Conservation (phyloP, 768 basidiomycete genomes). For the Panaeolus papilionaceus region DNA sequence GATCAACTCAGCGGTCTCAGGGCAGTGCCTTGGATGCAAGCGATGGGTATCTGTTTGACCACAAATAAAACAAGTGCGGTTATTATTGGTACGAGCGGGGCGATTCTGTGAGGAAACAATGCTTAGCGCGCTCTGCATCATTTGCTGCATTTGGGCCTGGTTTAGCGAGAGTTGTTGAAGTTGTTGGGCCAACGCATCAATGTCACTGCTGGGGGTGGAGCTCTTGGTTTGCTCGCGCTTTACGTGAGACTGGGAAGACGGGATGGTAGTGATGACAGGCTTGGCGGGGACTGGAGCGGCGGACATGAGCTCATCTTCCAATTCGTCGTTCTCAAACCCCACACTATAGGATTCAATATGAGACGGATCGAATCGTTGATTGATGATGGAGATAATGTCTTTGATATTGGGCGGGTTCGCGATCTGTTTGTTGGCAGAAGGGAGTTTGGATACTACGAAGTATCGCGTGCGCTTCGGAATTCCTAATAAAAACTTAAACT, state of each 20-base stretch:
- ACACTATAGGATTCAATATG: conserved; percentile 10
- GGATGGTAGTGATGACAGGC: background rate
- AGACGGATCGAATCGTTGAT: conserved; percentile 9
- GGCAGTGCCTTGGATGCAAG: no score
- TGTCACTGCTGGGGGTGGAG: background rate
- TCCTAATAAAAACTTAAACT: background rate
- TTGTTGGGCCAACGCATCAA: conserved; percentile 17
- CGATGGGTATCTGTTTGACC: no score
- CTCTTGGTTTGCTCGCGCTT: no score
- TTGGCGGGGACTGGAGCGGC: no score
- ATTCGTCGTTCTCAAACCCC: background rate
- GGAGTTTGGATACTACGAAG: background rate
- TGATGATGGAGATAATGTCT: conserved; percentile 13
- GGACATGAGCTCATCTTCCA: no score
- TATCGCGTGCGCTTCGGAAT: conserved; percentile 1
- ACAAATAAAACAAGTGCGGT: no score
- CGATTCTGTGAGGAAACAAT: no score
- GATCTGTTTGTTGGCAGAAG: conserved; percentile 7
- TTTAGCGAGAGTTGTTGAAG: conserved; percentile 12
- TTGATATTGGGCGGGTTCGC: conserved; percentile 12
- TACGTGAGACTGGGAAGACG: background rate
- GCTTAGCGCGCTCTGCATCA: no score
- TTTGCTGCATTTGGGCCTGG: no score
- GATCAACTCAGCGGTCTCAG: no score
- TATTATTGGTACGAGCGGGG: no score